Base-by-base conservation (phyloP, 192 early-diverging fungal species). In the Coemansia sp. region DNA sequence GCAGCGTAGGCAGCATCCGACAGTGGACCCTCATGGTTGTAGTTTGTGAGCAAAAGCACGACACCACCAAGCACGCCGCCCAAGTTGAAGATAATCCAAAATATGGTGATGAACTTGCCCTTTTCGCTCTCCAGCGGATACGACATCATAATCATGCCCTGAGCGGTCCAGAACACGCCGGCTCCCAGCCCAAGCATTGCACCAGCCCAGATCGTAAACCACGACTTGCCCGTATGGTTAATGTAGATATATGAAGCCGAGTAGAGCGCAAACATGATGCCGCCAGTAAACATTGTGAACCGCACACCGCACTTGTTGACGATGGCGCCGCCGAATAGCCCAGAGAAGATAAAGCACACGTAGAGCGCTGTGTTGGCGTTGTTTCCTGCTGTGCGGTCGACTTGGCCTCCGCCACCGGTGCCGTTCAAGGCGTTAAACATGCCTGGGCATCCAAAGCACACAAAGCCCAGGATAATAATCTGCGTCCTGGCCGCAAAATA, bases 51-150 rank as follows among this genome's bases (percentile, higher is more conserved):
- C n/a, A n/a, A n/a, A n/a, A n/a, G 85, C 66, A 95, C 84, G 34
- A 88, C 82, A 55, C 87, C 86, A 70, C 93, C 93, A 21, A 95
- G 62, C 62, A 91, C 85, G 38, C 88, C 93, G 60, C 93, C 93
- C 71, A 88, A 72, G 66, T 92, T 92, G 85, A 93, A 95, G 55
- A 94, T 89, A 62, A 88, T 84, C 93, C 93, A 95, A 85, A 95
- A 95, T 35, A 88, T 82, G 18, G 88, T 87, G 55, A 95, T 92
- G 75, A 83, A 92, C 64, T 83, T 86, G 46, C 90, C 92, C 83
- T 93, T 93, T 45, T 90, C 84, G n/a, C 85, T 67, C 69, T 94
- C 92, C n/a, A 74, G 75, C 31, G 93, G 91, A 74, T 95, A 94
- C 60, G 93, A 88, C 73, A 92, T 83, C 88, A 93, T 91, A 65